These are phyloP conservation scores for Macrophomina phaseolina DNA, from an alignment of 2,329 filamentous ascomycete species.

Conservation along the genomic window DNA sequence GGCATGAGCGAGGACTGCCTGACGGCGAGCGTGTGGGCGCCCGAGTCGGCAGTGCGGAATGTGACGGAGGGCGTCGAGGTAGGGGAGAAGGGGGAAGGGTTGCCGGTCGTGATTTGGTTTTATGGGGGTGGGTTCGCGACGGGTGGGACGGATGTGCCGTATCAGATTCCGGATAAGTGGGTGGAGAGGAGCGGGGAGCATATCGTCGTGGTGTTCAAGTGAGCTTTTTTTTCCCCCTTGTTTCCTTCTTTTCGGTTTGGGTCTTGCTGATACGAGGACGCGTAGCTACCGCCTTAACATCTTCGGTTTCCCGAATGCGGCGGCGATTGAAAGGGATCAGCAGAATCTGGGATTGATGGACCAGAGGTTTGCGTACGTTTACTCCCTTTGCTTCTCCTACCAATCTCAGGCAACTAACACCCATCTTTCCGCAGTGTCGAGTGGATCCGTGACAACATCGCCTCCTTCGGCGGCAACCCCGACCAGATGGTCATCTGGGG, in stretches of 20 bases:
- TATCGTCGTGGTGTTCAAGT: constrained; percentile 36
- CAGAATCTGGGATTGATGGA: constrained; percentile 47
- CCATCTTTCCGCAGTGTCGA: constrained; percentile 34
- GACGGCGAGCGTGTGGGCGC: constrained; percentile 42
- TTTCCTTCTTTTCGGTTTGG: no score
- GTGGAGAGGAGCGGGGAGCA: constrained; percentile 39
- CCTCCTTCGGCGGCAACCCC: constrained; percentile 53
- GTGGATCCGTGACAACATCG: constrained; percentile 50
- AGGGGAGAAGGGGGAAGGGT: constrained; percentile 8
- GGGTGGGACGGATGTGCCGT: constrained; percentile 14
- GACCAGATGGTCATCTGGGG: constrained; percentile 49
- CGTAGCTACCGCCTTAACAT: constrained; percentile 43
- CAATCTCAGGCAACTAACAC: neutral
- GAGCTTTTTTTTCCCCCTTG: constrained; percentile 7
- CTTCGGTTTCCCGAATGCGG: constrained; percentile 39
- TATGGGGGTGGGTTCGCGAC: constrained; percentile 29
- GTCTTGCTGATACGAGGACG: no score
- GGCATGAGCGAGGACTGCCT: constrained; percentile 39
- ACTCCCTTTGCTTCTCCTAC: neutral
- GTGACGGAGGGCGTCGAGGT: neutral
- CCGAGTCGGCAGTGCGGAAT: constrained; percentile 31
- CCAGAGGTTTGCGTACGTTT: constrained; percentile 39
- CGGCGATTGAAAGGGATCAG: constrained; percentile 31
- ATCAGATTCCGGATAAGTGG: constrained; percentile 23
- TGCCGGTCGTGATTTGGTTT: constrained; percentile 39